Conservation (phyloP, 805 yeast genomes). For the Blastobotrys mokoenaii region DNA sequence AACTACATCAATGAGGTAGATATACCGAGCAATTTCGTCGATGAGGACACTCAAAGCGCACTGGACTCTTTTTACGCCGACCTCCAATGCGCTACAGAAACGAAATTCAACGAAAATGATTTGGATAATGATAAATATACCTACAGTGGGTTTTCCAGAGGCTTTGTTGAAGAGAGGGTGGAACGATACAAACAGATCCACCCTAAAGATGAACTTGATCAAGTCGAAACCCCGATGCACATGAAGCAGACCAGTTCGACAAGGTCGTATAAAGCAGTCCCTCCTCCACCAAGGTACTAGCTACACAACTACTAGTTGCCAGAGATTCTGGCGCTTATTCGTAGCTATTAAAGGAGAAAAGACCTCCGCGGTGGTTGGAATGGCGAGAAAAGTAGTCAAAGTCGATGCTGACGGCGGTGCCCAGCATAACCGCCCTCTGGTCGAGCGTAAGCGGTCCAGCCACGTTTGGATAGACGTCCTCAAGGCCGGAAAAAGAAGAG, state of each 20-base stretch:
- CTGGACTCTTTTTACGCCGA: conserved; percentile 2
- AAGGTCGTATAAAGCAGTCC: no score
- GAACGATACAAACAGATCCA: not conserved
- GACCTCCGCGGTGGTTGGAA: conserved; percentile 35
- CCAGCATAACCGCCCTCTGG: conserved; percentile 78
- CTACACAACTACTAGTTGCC: not conserved
- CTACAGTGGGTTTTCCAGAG: no score
- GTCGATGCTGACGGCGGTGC: conserved; percentile 85
- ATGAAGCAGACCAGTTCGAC: no score
- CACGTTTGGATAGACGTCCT: conserved; percentile 41
- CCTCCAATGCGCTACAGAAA: not conserved
- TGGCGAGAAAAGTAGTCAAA: conserved; percentile 97
- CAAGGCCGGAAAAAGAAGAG: conserved; percentile 48
- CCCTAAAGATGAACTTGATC: not conserved
- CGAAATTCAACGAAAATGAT: no score
- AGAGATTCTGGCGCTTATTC: conserved; percentile 5
- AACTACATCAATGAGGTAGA: not conserved
- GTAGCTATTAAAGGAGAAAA: conserved; percentile 13
- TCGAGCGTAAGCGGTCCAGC: conserved; percentile 52
- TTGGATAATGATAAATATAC: no score
- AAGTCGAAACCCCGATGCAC: no score
- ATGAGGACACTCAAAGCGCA: conserved; percentile 5
- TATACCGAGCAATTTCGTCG: conserved; percentile 1
- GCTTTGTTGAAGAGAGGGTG: conserved; percentile 1
- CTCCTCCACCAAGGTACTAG: no score